Evolutionary conservation across 768 basidiomycete species (phyloP).

Genomic region (Psilocybe tampanensis): DNA sequence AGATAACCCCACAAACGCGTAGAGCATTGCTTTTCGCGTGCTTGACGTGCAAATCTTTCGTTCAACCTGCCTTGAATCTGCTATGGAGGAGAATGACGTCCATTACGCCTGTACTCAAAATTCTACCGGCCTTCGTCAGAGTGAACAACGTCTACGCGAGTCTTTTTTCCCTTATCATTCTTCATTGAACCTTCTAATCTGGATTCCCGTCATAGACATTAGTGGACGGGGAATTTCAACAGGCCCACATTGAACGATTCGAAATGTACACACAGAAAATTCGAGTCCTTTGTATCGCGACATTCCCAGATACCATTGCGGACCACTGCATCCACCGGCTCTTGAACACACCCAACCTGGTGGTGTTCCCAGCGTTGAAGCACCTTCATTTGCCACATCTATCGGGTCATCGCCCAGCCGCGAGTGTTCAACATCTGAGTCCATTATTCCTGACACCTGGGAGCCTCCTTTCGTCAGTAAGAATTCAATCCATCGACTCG

Average conservation of each 20-base stretch:
- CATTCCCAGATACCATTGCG: conserved; percentile 4
- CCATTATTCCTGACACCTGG: conserved; percentile 4
- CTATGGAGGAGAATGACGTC: conserved; percentile 14
- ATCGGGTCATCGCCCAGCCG: background rate
- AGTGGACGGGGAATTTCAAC: background rate
- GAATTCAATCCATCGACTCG: conserved; percentile 1
- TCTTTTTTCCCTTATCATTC: too few relatives aligned
- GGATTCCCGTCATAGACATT: background rate
- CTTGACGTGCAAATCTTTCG: conserved; percentile 11
- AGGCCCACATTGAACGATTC: conserved; percentile 3
- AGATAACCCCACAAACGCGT: background rate
- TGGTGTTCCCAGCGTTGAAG: conserved; percentile 8
- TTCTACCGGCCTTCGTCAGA: conserved; percentile 4
- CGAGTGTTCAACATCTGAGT: conserved; percentile 1
- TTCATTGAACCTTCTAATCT: background rate
- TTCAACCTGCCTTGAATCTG: conserved; percentile 3
- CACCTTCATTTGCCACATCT: background rate
- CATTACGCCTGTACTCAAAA: conserved; percentile 7
- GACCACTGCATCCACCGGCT: conserved; percentile 6
- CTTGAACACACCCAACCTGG: background rate
- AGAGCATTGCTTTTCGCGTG: conserved; percentile 1
- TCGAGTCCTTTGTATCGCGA: conserved; percentile 1
- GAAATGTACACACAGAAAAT: conserved; percentile 6
- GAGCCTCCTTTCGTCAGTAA: background rate
- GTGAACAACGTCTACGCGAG: background rate